Conservation (phyloP, 202 grass and related monocot species). For the Eragrostis tef region DNA sequence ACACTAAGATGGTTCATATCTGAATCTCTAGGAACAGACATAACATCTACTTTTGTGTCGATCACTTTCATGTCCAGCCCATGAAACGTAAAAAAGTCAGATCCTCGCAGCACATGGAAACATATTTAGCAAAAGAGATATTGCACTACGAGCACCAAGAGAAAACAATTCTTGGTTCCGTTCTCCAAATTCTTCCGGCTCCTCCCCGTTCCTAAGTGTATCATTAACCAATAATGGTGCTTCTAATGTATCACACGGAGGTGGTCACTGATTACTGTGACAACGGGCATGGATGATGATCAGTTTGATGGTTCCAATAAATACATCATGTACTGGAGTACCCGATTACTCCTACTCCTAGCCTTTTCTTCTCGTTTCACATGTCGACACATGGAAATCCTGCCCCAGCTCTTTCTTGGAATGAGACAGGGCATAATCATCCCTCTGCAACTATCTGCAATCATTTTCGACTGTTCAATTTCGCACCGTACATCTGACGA, state of each 20-base stretch:
- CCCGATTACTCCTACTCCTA: background rate
- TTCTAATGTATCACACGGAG: conserved; percentile 17
- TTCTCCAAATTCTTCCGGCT: background rate
- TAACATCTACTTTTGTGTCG: too few species aligned
- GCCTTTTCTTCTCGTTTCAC: conserved; percentile 37
- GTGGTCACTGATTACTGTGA: conserved; percentile 1
- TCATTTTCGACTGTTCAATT: conserved; percentile 37
- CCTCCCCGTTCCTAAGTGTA: background rate
- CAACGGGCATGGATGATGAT: background rate
- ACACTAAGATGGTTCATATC: too few species aligned
- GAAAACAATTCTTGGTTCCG: too few species aligned
- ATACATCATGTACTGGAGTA: background rate
- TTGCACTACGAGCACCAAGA: too few species aligned
- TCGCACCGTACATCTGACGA: conserved; percentile 24
- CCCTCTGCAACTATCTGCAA: conserved; percentile 21
- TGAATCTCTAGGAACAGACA: too few species aligned
- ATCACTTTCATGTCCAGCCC: too few species aligned
- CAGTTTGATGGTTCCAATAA: background rate
- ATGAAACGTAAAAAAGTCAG: too few species aligned
- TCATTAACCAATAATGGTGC: conserved; percentile 17
- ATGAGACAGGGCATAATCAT: conserved; percentile 41
- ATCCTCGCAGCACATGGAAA: too few species aligned
- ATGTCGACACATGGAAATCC: conserved; percentile 37
- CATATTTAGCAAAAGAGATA: too few species aligned
- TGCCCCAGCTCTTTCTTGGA: conserved; percentile 38